Evolutionary conservation across 208 protist species (phyloP).

Genomic region (Crithidia bombi): DNA sequence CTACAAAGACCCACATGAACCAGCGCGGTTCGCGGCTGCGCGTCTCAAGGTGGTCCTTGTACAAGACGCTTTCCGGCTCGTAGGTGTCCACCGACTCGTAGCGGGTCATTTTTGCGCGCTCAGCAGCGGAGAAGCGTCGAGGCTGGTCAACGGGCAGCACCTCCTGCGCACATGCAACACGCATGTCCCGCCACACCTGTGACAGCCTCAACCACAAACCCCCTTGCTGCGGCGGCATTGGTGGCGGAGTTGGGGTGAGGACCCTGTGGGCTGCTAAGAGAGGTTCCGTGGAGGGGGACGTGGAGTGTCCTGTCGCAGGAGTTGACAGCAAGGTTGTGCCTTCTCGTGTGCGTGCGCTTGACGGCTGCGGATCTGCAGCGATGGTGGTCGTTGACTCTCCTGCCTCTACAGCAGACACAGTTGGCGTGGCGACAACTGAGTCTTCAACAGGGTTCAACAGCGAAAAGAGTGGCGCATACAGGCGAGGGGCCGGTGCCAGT

Average conservation of each 20-base stretch:
- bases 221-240: neutral
- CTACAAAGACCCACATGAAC: conserved; percentile 73
- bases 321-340: neutral
- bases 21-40: conserved; percentile 58
- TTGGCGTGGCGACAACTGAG: neutral
- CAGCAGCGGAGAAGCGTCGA: conserved; percentile 26
- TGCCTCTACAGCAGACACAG: no score
- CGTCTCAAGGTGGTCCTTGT: conserved; percentile 67
- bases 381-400: neutral
- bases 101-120: conserved; percentile 51
- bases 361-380: neutral
- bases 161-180: conserved; percentile 11
- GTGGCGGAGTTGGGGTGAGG: neutral
- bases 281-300: conserved; percentile 3
- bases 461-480: conserved; percentile 10
- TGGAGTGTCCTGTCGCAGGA: neutral
- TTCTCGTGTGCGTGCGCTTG: neutral
- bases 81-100: conserved; percentile 67
- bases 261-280: neutral
- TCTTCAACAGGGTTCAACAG: conserved; percentile 9
- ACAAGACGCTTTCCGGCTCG: conserved; percentile 52
- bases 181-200: conserved; percentile 8
- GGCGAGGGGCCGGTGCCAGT: neutral
- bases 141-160: conserved; percentile 37
- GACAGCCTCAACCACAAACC: neutral